Percentiles rank a stretch among this genome's conserved stretches.
These are phyloP conservation scores for Penicillium sp. DNA, from an alignment of 2,329 filamentous ascomycete genomes.

Conservation along the genomic window DNA sequence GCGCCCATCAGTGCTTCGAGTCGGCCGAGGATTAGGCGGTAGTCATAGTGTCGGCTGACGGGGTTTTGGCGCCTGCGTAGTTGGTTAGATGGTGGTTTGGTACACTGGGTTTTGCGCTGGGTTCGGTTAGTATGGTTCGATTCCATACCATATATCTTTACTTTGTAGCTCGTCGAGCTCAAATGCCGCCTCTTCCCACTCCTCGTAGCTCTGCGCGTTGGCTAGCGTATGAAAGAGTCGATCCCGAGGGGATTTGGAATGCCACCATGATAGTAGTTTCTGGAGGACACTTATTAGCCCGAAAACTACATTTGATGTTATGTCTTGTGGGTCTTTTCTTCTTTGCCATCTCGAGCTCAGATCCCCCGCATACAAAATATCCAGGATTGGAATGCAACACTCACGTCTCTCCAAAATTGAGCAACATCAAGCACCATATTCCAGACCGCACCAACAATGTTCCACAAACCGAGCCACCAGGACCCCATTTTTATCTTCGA, in stretches of 20 bases:
- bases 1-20: slow-evolving; percentile 61
- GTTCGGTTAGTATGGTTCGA: neutral
- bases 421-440: slow-evolving; percentile 54
- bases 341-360: neutral
- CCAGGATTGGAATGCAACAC: neutral
- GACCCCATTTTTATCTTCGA: slow-evolving; percentile 17
- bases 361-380: neutral
- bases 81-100: neutral
- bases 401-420: slow-evolving; percentile 55
- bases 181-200: slow-evolving; percentile 78
- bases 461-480: slow-evolving; percentile 21
- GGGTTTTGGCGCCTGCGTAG: slow-evolving; percentile 67
- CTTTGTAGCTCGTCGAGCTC: slow-evolving; percentile 74
- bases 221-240: slow-evolving; percentile 58
- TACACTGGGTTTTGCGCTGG: neutral
- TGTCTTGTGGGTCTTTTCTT: neutral
- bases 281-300: slow-evolving; percentile 30
- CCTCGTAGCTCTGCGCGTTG: slow-evolving; percentile 63
- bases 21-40: slow-evolving; percentile 69
- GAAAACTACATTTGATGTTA: neutral
- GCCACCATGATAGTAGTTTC: slow-evolving; percentile 62
- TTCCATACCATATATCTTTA: slow-evolving; percentile 62
- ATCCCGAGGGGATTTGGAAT: slow-evolving; percentile 54
- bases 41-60: slow-evolving; percentile 74
- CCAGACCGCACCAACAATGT: slow-evolving; percentile 38